Evolutionary conservation across 257 asterid species (phyloP), one percentile per base, ranked within the genome.

Genomic region (Sherardia arvensis): DNA sequence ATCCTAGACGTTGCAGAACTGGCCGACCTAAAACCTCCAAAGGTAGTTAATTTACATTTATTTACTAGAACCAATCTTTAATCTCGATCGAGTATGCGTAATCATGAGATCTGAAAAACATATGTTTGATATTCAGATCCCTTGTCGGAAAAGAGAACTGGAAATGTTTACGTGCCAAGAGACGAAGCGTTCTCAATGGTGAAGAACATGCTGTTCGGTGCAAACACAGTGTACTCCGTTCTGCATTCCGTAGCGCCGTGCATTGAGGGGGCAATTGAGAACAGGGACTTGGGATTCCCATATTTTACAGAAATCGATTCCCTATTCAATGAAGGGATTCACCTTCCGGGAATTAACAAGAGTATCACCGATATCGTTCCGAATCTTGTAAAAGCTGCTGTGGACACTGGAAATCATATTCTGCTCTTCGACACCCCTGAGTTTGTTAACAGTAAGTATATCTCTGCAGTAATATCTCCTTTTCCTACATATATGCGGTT

Each of bases 1-100:
- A 85, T 45, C 94, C 95, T 9, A 85, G 95, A 20, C 87, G 95
- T 6, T 83, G 92, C 73, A 80, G 94, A 73, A 90, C 95, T 0
- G 94, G 91, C 12, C 84, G 94, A 8, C 82, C 83, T 4, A 71
- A 40, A 59, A 65, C 81, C 27, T 0, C 79, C 30, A 73, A 57
- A 70, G 93, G 96, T 85, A 29, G 10, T 3, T 40, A 8, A 5
- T 15, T 2, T 48, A 20, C 5, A 17, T n/a, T 3, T 48, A 32
- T 32, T 2, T 34, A 34, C 34, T 32, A 32, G 34, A 32, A 32
- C 5, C 54, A n/a, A n/a, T n/a, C n/a, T n/a, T n/a, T n/a, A n/a
- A n/a, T n/a, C n/a, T n/a, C n/a, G n/a, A n/a, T n/a, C n/a, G n/a
- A n/a, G n/a, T n/a, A n/a, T n/a, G n/a, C n/a, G n/a, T n/a, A n/a